Evolutionary conservation across 208 protist species (phyloP).

Genomic region (Acanthamoeba polyphaga): DNA sequence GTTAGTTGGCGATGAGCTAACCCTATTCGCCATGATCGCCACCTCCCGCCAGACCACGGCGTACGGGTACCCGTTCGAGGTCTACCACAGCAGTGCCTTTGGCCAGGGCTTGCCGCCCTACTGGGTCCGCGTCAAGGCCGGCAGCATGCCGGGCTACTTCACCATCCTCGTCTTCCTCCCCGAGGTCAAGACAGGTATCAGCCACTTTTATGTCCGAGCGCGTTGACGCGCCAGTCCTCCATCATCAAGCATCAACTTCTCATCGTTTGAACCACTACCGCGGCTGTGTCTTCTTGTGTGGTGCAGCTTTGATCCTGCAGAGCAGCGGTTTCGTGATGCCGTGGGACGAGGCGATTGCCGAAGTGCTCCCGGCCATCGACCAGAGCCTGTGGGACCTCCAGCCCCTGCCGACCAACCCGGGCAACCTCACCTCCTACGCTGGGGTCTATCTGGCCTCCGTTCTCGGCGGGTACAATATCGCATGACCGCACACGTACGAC

Average conservation of each 20-base stretch:
- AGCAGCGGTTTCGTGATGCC: background rate
- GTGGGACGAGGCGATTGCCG: background rate
- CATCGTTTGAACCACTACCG: too few relatives aligned
- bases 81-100: conserved; percentile 31
- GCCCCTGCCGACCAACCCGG: background rate
- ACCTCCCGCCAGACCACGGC: background rate
- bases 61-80: conserved; percentile 39
- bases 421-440: background rate
- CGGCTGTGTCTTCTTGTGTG: too few relatives aligned
- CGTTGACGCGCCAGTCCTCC: background rate
- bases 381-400: conserved; percentile 16
- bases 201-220: too few relatives aligned
- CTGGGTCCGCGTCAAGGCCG: conserved; percentile 20
- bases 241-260: background rate
- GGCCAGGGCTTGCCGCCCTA: background rate
- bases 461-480: background rate
- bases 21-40: too few relatives aligned
- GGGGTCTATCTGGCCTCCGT: background rate
- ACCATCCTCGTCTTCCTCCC: background rate
- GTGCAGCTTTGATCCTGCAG: background rate
- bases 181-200: conserved; percentile 1
- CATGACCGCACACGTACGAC: background rate
- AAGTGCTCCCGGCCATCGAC: background rate
- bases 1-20: too few relatives aligned
- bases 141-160: conserved; percentile 28